Evolutionary conservation across 768 basidiomycete species (phyloP), one percentile per base, ranked within the genome.

Genomic region (Naematelia aurantialba): DNA sequence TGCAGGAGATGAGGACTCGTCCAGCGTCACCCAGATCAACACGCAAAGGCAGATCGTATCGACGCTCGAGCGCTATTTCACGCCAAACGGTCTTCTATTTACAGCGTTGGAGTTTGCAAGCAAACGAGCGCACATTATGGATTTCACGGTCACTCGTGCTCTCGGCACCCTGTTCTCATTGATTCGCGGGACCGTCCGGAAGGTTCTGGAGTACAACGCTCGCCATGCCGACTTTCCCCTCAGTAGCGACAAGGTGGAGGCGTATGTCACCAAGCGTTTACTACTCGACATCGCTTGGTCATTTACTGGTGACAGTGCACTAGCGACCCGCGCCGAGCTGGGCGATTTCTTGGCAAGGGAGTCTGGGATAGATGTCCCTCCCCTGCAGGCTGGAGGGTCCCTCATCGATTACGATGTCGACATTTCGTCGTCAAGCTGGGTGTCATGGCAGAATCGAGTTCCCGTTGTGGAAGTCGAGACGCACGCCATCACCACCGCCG

Each of bases 71-170:
- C 85, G 85, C 1, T 91, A 87, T 81, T 94, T 97, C 73, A 83
- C 81, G 2, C 83, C 85, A 4, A 88, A 85, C 57, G 92, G 89
- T 27, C 82, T 99, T 4, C 88, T 98, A 58, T 82, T 83, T 63
- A 80, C 83, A 3, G 90, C 92, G 3, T 81, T 97, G 45, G 80
- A 81, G 22, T 90, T 86, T 67, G 91, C 92, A 0, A 85, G 85
- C 50, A 82, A 85, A n/a, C 86, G 91, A 47, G 89, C 91, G 67
- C 96, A 99, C 71, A 97, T 99, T 80, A 98, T 99, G 96, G 93
- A 97, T 77, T 97, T 98, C 80, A 96, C 94, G 1, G 76, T 79
- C 30, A 90, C 87, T 8, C 89, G 96, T 45, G 91, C 91, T 0
- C 85, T 98, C 56, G 91, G 89, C 69, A 98, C 96, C 0, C 83